Evolutionary conservation across 257 asterid species (phyloP), one percentile per base, ranked within the genome.

Genomic region (Rauvolfia tetraphylla): DNA sequence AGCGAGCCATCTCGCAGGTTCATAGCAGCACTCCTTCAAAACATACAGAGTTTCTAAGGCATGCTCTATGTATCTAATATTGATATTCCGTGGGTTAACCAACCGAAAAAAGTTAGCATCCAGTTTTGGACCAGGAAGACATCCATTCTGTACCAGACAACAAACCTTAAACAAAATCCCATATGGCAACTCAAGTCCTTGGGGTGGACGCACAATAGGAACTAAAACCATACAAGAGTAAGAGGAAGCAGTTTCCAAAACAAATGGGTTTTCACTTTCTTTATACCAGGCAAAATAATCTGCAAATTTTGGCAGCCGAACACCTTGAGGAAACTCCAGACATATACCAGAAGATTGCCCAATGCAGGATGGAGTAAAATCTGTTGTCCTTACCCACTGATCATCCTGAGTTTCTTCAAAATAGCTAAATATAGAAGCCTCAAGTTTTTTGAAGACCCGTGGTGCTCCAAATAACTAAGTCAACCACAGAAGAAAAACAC

Each of bases 261-360:
- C 13, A 18, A 95, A 76, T 22, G 82, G 84, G 31, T 56, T 68
- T 42, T 74, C 86, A 66, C 80, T 85, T 85, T 91, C 97, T 59
- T 74, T 74, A 66, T 86, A 95, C 81, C 87, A 80, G 5, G 81
- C 58, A 68, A 95, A 93, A 81, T 80, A 74, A 70, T 87, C 91
- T 3, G 65, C 76, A 81, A 95, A 85, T 54, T 87, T 79, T n/a
- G 99, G 97, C 79, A 95, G 91, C 33, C 25, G 78, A 83, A 76
- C 79, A 62, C 78, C 86, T 7, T 29, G 15, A 31, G 89, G 91
- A 75, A 95, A 88, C 86, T 89, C 84, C 75, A 95, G 83, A 76
- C 96, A 92, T 78, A 95, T 41, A 23, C 96, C 89, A 27, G 99
- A 92, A 68, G 99, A 89, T 69, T 91, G 96, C 58, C 99, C 99